Percentiles rank a stretch among this genome's conserved stretches.
Conservation (phyloP, 176 grass and related monocot genomes). For the Saccharum officinarum region DNA sequence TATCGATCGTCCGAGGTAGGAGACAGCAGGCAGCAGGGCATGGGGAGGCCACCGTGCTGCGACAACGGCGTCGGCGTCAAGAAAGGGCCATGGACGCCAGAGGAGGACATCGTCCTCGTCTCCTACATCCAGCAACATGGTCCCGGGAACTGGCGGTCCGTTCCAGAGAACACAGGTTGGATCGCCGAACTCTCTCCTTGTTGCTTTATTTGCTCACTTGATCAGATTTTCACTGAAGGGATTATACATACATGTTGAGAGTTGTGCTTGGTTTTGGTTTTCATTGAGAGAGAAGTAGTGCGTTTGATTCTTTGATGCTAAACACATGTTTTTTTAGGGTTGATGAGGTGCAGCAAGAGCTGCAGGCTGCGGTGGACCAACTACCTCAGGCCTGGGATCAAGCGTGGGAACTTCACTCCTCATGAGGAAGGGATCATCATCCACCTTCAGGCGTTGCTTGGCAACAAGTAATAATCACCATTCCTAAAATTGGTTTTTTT, state of each 20-base stretch:
- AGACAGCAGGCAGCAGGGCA: neutral
- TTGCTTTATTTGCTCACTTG: too few relatives aligned
- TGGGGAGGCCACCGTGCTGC: conserved; percentile 61
- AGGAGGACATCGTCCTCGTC: conserved; percentile 65
- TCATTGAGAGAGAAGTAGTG: too few relatives aligned
- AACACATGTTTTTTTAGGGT: conserved; percentile 20
- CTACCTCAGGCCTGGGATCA: conserved; percentile 52
- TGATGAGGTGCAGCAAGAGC: conserved; percentile 71
- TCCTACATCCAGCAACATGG: conserved; percentile 69
- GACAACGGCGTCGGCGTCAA: conserved; percentile 47
- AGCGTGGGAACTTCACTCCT: conserved; percentile 52
- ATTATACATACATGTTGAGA: neutral
- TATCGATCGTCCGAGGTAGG: conserved; percentile 5
- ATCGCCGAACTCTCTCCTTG: neutral
- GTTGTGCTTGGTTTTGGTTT: neutral
- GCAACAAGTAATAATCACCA: conserved; percentile 43
- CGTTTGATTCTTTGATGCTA: neutral
- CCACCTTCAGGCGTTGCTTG: conserved; percentile 61
- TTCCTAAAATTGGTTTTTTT: neutral
- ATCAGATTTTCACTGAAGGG: too few relatives aligned
- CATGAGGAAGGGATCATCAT: conserved; percentile 68
- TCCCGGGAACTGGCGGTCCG: conserved; percentile 55
- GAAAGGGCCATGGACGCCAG: conserved; percentile 61
- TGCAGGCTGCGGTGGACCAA: conserved; percentile 60
- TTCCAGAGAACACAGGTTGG: conserved; percentile 54